phyloP scores from a whole-genome alignment of 257 asterid species.

The Fraxinus quadrangulata region DNA sequence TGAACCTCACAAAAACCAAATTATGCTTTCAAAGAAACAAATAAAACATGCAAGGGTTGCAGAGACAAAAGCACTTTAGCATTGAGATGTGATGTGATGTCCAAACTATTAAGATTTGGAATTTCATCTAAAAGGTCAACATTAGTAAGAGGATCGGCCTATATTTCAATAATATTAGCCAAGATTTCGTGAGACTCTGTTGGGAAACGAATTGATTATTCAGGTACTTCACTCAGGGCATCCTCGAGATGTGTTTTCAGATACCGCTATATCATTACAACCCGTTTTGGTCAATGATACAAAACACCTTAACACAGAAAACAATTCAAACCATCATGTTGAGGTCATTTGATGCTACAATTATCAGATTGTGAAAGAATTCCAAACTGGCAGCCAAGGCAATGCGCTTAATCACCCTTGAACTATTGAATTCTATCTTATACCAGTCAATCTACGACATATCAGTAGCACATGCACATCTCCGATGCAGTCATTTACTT shows the following conservation, averaged over 20 bases:
- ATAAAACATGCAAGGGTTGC: neutral
- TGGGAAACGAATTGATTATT: no score
- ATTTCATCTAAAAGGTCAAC: no score
- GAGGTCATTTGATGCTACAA: neutral
- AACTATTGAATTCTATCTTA: neutral
- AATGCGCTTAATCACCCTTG: neutral
- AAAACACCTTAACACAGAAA: no score
- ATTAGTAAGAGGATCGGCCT: no score
- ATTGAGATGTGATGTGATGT: neutral
- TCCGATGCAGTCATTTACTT: neutral
- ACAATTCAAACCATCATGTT: neutral
- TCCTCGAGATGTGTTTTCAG: no score
- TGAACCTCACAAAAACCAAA: neutral
- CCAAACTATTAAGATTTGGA: no score
- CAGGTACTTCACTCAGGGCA: no score
- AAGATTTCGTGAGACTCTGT: no score
- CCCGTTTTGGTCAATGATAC: no score
- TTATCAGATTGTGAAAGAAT: neutral
- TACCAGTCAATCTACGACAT: neutral
- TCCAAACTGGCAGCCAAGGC: neutral
- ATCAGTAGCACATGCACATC: neutral
- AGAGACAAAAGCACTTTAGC: neutral
- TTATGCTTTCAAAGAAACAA: neutral
- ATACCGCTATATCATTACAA: no score
- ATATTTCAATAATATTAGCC: no score